Evolutionary conservation across 2,329 filamentous ascomycete genomes (phyloP).

Genomic region (Colletotrichum lupini): DNA sequence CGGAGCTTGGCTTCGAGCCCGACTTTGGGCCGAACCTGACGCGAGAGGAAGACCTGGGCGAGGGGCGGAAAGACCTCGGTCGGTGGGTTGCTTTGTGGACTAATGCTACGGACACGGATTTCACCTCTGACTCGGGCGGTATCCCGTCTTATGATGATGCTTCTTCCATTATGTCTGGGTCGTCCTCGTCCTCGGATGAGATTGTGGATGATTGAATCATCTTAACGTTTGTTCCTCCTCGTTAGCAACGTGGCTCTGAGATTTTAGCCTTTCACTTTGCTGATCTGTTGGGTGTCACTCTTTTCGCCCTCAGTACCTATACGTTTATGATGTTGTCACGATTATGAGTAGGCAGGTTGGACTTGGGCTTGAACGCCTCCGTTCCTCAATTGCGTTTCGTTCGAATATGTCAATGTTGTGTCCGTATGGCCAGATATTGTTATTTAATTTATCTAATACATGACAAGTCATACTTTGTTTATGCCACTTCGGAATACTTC

Average conservation of each 20-base stretch:
- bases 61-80: conserved; percentile 12
- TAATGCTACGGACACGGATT: conserved; percentile 21
- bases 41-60: conserved; percentile 16
- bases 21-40: conserved; percentile 14
- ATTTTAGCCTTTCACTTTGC: neutral
- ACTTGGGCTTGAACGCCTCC: neutral
- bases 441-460: too few species aligned
- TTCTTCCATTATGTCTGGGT: neutral
- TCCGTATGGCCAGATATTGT: too few species aligned
- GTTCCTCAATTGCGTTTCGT: neutral
- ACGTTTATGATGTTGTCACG: neutral
- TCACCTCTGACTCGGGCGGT: conserved; percentile 3
- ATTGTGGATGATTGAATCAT: conserved; percentile 11
- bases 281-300: neutral
- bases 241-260: neutral
- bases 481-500: too few species aligned
- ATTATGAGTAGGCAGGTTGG: neutral
- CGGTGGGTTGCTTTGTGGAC: conserved; percentile 24
- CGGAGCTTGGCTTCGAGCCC: conserved; percentile 13
- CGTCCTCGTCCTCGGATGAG: conserved; percentile 7
- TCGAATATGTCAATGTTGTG: neutral
- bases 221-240: neutral
- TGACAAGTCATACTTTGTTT: too few species aligned
- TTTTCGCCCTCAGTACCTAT: neutral
- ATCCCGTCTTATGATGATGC: conserved; percentile 26